Evolutionary conservation across 805 yeast genomes (phyloP).

Genomic region (Millerozyma miso): DNA sequence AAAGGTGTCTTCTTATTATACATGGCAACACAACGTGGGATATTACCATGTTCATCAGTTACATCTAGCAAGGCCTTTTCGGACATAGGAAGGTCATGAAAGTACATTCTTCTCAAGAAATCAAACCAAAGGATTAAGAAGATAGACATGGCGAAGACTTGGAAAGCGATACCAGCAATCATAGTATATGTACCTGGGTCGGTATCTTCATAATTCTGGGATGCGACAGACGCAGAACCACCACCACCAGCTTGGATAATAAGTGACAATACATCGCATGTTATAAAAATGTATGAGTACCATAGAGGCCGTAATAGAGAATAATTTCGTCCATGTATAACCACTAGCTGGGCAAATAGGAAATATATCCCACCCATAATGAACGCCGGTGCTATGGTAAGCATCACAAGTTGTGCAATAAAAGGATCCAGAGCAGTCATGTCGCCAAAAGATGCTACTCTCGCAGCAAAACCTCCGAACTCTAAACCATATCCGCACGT

Average conservation of each 20-base stretch:
- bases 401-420: conserved; percentile 29
- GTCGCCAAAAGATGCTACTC: conserved; percentile 28
- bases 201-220: conserved; percentile 16
- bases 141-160: conserved; percentile 35
- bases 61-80: neutral
- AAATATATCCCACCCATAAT: conserved; percentile 42
- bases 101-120: conserved; percentile 28
- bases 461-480: conserved; percentile 35
- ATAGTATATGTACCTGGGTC: conserved; percentile 32
- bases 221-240: conserved; percentile 31
- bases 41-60: conserved; percentile 7
- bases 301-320: conserved; percentile 39
- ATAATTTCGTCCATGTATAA: conserved; percentile 33
- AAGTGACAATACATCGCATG: conserved; percentile 33
- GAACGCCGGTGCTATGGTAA: conserved; percentile 41
- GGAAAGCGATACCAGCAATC: conserved; percentile 37
- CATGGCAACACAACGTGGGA: conserved; percentile 3
- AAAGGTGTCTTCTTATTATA: conserved; percentile 14
- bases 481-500: conserved; percentile 33
- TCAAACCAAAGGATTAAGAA: conserved; percentile 35
- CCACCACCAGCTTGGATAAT: conserved; percentile 39
- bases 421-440: conserved; percentile 16
- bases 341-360: conserved; percentile 37
- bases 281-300: conserved; percentile 40
- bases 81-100: conserved; percentile 10